Evolutionary conservation across 768 basidiomycete species (phyloP).

Genomic region (Cyclocybe aegerita): DNA sequence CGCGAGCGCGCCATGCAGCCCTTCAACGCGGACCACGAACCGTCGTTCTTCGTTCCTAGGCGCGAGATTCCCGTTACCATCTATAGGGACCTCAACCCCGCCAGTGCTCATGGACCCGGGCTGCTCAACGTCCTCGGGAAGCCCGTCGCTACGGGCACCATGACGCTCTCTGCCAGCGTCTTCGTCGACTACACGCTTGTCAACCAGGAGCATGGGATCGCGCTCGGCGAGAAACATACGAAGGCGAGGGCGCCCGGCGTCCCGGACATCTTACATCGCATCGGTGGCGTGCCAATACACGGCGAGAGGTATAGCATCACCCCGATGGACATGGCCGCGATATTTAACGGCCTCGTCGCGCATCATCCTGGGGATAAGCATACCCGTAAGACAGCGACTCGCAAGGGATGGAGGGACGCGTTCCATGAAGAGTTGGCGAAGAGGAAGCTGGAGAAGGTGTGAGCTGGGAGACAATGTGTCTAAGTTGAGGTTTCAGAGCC

Average conservation of each 20-base stretch:
- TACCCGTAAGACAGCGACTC: not conserved
- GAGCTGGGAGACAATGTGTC: not conserved
- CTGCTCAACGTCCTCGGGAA: not conserved
- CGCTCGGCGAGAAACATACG: no score
- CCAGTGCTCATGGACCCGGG: no score
- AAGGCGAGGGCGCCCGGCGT: no score
- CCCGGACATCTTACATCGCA: no score
- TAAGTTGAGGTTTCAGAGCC: no score
- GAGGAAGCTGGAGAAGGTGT: not conserved
- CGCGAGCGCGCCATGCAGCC: constrained; percentile 10
- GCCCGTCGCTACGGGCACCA: constrained; percentile 5
- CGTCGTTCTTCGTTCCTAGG: constrained; percentile 3
- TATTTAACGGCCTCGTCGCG: not conserved
- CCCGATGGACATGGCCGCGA: not conserved
- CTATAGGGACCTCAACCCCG: not conserved
- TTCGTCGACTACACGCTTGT: not conserved
- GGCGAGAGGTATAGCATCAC: not conserved
- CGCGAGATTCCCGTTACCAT: constrained; percentile 1
- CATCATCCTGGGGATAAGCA: not conserved
- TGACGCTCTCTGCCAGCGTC: constrained; percentile 7
- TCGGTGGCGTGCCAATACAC: not conserved
- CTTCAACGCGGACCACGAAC: constrained; percentile 2
- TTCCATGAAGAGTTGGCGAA: not conserved
- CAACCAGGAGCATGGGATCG: no score
- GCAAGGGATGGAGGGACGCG: not conserved